A percentile compares a stretch with the other conserved stretches of the same genome.
Evolutionary conservation across 495 filamentous ascomycete species (phyloP).

Genomic region (Xeromyces bisporus): DNA sequence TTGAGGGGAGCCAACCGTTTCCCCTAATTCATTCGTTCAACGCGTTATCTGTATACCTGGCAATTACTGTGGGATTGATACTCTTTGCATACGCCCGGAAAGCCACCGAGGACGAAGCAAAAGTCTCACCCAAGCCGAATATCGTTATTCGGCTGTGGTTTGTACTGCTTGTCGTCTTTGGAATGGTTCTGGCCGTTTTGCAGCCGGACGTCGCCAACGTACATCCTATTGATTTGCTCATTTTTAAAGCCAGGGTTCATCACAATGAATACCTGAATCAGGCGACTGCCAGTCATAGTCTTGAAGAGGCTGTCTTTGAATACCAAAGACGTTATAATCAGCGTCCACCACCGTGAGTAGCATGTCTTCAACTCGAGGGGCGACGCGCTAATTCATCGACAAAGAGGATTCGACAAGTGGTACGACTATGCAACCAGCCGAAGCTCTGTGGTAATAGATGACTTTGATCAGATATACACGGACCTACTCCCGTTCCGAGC

Average conservation of each 20-base stretch:
- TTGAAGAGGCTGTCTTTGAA: constrained; percentile 23
- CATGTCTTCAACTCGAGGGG: not conserved
- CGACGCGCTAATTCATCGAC: constrained; percentile 4
- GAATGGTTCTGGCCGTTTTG: constrained; percentile 13
- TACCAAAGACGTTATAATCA: constrained; percentile 30
- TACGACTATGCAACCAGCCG: constrained; percentile 49
- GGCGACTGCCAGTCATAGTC: constrained; percentile 18
- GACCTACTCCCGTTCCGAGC: constrained; percentile 63
- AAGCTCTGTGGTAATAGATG: constrained; percentile 52
- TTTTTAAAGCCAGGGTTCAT: constrained; percentile 21
- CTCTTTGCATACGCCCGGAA: constrained; percentile 16
- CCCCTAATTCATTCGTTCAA: constrained; percentile 12
- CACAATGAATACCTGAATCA: constrained; percentile 20
- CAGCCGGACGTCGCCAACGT: constrained; percentile 14
- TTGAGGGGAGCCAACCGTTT: constrained; percentile 18
- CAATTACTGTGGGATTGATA: constrained; percentile 10
- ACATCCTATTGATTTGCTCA: constrained; percentile 34
- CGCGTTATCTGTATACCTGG: constrained; percentile 5
- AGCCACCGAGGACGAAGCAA: constrained; percentile 15
- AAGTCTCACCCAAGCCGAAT: constrained; percentile 16
- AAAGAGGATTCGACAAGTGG: constrained; percentile 41
- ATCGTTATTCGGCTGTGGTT: constrained; percentile 14
- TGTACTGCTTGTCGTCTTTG: constrained; percentile 11
- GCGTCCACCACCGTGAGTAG: constrained; percentile 29
- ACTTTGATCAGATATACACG: constrained; percentile 55